Base-by-base conservation (phyloP, 352 stramenopile species). In the Phytophthora hybrid region DNA sequence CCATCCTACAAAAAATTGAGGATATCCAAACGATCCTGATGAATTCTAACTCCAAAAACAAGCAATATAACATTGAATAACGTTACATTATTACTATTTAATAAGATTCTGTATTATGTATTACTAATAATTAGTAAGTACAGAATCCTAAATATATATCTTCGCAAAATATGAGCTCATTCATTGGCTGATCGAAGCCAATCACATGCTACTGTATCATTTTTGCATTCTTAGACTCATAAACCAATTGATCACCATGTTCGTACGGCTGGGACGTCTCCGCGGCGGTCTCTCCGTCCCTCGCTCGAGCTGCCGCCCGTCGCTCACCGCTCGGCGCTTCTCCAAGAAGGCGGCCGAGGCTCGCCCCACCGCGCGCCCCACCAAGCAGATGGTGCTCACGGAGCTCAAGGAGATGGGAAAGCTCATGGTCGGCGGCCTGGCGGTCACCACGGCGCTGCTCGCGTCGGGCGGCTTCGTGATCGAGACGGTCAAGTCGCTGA, bases 401-500 rank as follows among this genome's bases (percentile, higher is more conserved):
- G 87, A 94, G 74, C 63, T 84, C 58, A 82, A 83, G 29, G 87
- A 90, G 66, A 82, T 92, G 56, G 61, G 82, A 39, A 92, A 92
- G 77, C 82, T 94, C 61, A 76, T 88, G 57, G 53, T 92, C 11
- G 80, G 81, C 29, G 85, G 87, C 4, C 51, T 88, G 14, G 71
- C 74, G 39, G 58, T 87, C 13, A 73, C 85, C 4, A 71, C 78
- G n/a, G 82, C 66, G 9, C 60, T 92, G 7, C 62, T 89, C 8
- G 70, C 78, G 16, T 87, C 83, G 7, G 80, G 84, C 29, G 88
- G 88, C 26, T 94, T 85, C 57, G 78, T 90, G 18, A 92, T 93
- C 31, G 88, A 94, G 69, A 88, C 73, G 0, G 83, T 84, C 59
- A 93, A 93, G 78, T 60, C 68, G 11, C 51, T 89, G 21, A 91